Evolutionary conservation across 192 early-diverging fungal genomes (phyloP), one percentile per base, ranked within the genome.

Genomic region (Pilaira anomala): DNA sequence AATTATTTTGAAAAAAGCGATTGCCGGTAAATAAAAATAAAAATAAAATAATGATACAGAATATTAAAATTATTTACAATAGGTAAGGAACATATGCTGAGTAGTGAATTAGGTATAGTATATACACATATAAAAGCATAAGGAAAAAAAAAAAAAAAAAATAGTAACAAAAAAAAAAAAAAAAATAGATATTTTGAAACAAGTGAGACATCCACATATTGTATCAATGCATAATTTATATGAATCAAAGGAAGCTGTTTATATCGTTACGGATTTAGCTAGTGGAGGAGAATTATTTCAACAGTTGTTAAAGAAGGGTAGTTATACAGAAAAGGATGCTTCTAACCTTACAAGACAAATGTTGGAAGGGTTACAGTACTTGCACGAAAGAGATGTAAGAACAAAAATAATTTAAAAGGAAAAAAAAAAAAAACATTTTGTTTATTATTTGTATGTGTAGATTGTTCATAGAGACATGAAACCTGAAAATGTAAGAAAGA

Each of bases 241-340:
- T 68, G 88, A 90, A 73, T 83, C 84, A 21, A 83, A 82, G 60
- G 82, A 87, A 41, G 87, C 84, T 18, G 86, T 89, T 62, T 90
- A 85, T 57, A 76, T 90, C 18, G 83, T 90, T 24, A 88, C 87
- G 30, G 83, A 89, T 69, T 76, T 93, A 49, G 86, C 86, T 52
- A 84, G 78, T 21, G 93, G 93, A n/a, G 93, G 93, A 48, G 93
- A 96, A 75, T 80, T 96, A 25, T 96, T 94, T 62, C 79, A 89
- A 24, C 85, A 90, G 55, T 80, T 96, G 30, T 67, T 85, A 54
- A 74, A 87, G 26, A 84, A 82, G 60, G 93, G 93, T 1, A 79
- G 68, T 62, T 94, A 92, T 63, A 88, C 85, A 25, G 94, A 96
- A 57, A 75, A 75, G 19, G 93, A 96, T 74, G 93, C 93, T 1